Base-by-base conservation (phyloP, 1,284 basidiomycete genomes). In the Porodaedalea pini region DNA sequence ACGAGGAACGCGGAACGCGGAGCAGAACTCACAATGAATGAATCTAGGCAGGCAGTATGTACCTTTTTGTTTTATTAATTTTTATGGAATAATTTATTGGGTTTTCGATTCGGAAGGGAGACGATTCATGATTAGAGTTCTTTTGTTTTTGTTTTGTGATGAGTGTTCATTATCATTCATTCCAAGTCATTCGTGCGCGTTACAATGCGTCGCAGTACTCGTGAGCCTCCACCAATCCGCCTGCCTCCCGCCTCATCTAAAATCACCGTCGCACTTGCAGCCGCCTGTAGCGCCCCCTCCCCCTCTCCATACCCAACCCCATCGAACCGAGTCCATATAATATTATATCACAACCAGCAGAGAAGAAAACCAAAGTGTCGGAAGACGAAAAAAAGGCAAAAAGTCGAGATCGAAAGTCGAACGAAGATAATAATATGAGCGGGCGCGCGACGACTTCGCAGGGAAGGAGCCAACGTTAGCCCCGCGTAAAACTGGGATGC, bases 111-210 rank as follows among this genome's bases (percentile, higher is more conserved):
- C 6, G n/a, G n/a, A 21, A 10, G 7, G 10, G 17, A 11, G 17
- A 39, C 10, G 13, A 39, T 19, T 21, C 21, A 39, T 15, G n/a
- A 50, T 44, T 48, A 17, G n/a, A 31, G 25, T 48, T 2, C 15
- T 31, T n/a, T 31, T n/a, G 45, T 48, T 29, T n/a, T n/a, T 13
- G 13, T 29, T 34, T 17, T 44, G 37, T 13, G 13, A 2, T 10
- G 17, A 17, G 15, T 48, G 25, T 48, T 29, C 45, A 34, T 48
- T 27, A 31, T 8, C 21, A 25, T 44, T 41, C 51, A 41, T 43
- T 52, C 23, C 51, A 29, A 52, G 39, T 52, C 51, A 37, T 52
- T 27, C 37, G 41, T 23, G 37, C 10, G 15, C 37, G 49, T 51
- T 27, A 29, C 17, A 27, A 39, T 40, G 7, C 23, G 7, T n/a